Percentiles rank a stretch among this genome's conserved stretches.
These are phyloP conservation scores for Vicia villosa DNA, from an alignment of 306 rosid species.

Conservation along the genomic window DNA sequence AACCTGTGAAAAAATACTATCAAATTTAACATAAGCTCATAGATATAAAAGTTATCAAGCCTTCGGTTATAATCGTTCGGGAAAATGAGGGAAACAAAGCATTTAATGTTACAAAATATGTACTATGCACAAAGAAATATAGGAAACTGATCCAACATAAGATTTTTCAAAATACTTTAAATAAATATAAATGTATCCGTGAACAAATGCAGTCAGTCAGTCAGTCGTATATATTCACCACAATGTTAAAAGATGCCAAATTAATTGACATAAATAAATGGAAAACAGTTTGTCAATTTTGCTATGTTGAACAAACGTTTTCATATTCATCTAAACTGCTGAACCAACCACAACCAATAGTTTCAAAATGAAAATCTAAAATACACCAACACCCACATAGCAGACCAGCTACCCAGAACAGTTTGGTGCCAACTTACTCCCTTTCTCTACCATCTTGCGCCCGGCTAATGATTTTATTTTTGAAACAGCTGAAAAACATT, in stretches of 20 bases:
- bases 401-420: too few species aligned
- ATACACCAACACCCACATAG: too few species aligned
- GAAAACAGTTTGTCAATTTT: background rate
- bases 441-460: too few species aligned
- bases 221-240: background rate
- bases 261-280: background rate
- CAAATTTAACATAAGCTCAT: constrained; percentile 29
- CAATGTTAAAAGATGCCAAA: background rate
- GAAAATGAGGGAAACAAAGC: constrained; percentile 9
- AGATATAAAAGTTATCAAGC: background rate
- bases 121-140: background rate
- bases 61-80: background rate
- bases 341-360: too few species aligned
- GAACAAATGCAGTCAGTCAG: background rate
- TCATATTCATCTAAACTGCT: too few species aligned
- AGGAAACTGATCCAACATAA: background rate
- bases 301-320: too few species aligned
- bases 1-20: constrained; percentile 59
- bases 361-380: too few species aligned
- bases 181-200: background rate
- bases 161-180: background rate
- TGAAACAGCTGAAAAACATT: too few species aligned
- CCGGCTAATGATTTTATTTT: too few species aligned
- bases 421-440: too few species aligned
- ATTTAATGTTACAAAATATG: background rate